Conservation (phyloP, 2,329 filamentous ascomycete genomes). For the Penicillium verrucosum region DNA sequence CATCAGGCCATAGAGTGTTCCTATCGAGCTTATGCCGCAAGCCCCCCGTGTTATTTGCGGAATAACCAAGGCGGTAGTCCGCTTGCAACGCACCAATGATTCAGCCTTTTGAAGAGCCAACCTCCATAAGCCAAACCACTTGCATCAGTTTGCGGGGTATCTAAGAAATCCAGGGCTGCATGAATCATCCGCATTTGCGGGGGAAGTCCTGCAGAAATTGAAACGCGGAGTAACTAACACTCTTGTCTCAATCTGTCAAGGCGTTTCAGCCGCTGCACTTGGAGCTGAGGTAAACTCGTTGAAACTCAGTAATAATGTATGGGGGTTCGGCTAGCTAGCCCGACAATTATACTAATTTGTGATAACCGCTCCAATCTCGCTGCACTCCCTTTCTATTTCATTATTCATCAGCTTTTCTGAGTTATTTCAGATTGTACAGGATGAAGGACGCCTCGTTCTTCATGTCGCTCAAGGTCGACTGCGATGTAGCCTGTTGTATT, state of each 20-base stretch:
- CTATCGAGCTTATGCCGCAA: neutral
- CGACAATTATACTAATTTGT: neutral
- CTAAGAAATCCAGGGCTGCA: neutral
- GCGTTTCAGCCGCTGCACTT: conserved; percentile 2
- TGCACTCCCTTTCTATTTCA: too few species aligned
- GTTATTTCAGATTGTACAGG: too few species aligned
- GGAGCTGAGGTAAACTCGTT: neutral
- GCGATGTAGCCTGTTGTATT: too few species aligned
- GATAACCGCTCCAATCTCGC: too few species aligned
- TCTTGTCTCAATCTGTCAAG: conserved; percentile 7
- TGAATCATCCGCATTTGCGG: neutral
- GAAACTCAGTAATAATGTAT: too few species aligned
- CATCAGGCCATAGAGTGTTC: neutral
- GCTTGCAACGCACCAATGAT: neutral
- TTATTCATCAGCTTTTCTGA: too few species aligned
- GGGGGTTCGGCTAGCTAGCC: neutral
- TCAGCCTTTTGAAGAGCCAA: neutral
- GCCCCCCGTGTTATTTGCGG: conserved; percentile 19
- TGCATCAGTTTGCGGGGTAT: neutral
- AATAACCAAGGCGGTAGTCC: conserved; percentile 5
- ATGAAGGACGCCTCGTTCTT: too few species aligned
- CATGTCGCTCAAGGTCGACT: too few species aligned
- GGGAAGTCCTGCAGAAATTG: neutral
- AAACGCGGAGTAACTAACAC: neutral
- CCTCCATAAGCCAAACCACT: neutral